Percentiles rank a stretch among this genome's conserved stretches.
Evolutionary conservation across 2,329 filamentous ascomycete genomes (phyloP).

Genomic region (Myriosclerotinia curreyana): DNA sequence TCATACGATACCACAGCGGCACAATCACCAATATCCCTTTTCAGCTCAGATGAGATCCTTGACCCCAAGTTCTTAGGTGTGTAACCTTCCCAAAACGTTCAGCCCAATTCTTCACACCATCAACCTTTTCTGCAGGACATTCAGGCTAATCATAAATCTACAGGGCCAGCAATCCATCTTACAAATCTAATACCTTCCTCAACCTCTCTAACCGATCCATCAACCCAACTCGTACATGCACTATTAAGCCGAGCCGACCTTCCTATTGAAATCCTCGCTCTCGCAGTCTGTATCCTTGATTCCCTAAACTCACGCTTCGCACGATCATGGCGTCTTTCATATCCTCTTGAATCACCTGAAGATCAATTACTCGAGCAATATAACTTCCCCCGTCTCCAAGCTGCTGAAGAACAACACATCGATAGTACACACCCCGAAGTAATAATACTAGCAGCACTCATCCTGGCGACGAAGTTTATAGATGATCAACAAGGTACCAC

Average conservation of each 20-base stretch:
- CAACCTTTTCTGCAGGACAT: slow-evolving; percentile 2
- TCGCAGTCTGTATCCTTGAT: slow-evolving; percentile 65
- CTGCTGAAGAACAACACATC: slow-evolving; percentile 47
- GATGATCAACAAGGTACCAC: slow-evolving; percentile 57
- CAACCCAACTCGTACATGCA: slow-evolving; percentile 56
- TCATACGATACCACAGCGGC: slow-evolving; percentile 29
- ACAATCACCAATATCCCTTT: slow-evolving; percentile 27
- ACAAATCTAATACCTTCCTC: slow-evolving; percentile 63
- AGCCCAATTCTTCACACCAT: slow-evolving; percentile 8
- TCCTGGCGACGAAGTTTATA: slow-evolving; percentile 64
- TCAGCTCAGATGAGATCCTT: slow-evolving; percentile 32
- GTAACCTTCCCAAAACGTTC: slow-evolving; percentile 25
- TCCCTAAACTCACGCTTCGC: slow-evolving; percentile 62
- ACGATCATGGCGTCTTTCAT: slow-evolving; percentile 58
- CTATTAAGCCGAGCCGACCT: slow-evolving; percentile 57
- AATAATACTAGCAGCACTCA: slow-evolving; percentile 59
- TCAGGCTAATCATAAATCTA: slow-evolving; percentile 35
- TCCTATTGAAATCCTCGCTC: slow-evolving; percentile 59
- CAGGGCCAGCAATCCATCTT: slow-evolving; percentile 63
- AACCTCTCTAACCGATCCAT: slow-evolving; percentile 58
- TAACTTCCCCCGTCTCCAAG: slow-evolving; percentile 27
- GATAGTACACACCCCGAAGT: slow-evolving; percentile 61
- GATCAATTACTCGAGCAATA: slow-evolving; percentile 38
- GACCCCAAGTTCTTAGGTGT: slow-evolving; percentile 36
- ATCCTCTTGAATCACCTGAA: slow-evolving; percentile 46